Evolutionary conservation across 805 yeast species (phyloP).

Genomic region (Metschnikowia orientalis): DNA sequence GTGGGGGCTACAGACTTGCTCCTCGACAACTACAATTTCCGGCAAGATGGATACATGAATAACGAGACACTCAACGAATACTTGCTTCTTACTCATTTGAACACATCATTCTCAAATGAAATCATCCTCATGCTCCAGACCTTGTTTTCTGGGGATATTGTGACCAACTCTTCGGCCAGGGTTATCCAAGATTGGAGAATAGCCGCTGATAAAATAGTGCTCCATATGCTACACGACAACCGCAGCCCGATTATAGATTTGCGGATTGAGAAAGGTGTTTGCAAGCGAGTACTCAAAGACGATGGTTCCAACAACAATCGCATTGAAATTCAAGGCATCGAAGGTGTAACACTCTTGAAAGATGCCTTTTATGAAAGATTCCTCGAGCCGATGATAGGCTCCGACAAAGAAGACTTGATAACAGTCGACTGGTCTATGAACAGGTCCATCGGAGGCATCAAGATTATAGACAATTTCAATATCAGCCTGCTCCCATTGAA

Average conservation of each 20-base stretch:
- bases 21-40: slow-evolving; percentile 44
- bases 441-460: slow-evolving; percentile 40
- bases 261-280: slow-evolving; percentile 32
- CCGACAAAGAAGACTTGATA: slow-evolving; percentile 20
- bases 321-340: slow-evolving; percentile 34
- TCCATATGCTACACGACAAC: slow-evolving; percentile 41
- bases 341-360: slow-evolving; percentile 33
- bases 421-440: slow-evolving; percentile 41
- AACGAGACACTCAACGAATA: slow-evolving; percentile 47
- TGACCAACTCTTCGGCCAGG: slow-evolving; percentile 13
- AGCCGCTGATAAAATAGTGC: slow-evolving; percentile 36
- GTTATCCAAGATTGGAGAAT: slow-evolving; percentile 33
- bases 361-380: slow-evolving; percentile 30
- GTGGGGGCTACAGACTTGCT: slow-evolving; percentile 38
- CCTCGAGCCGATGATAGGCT: slow-evolving; percentile 25
- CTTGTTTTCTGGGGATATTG: slow-evolving; percentile 32
- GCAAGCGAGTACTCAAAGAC: slow-evolving; percentile 31
- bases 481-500: slow-evolving; percentile 35
- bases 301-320: slow-evolving; percentile 39
- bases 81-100: slow-evolving; percentile 30
- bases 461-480: slow-evolving; percentile 36
- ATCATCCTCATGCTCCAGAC: slow-evolving; percentile 35
- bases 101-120: slow-evolving; percentile 32
- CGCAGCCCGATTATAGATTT: slow-evolving; percentile 37
- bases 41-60: slow-evolving; percentile 42